Conservation (phyloP, 768 basidiomycete genomes). For the Tulasnella sp. region DNA sequence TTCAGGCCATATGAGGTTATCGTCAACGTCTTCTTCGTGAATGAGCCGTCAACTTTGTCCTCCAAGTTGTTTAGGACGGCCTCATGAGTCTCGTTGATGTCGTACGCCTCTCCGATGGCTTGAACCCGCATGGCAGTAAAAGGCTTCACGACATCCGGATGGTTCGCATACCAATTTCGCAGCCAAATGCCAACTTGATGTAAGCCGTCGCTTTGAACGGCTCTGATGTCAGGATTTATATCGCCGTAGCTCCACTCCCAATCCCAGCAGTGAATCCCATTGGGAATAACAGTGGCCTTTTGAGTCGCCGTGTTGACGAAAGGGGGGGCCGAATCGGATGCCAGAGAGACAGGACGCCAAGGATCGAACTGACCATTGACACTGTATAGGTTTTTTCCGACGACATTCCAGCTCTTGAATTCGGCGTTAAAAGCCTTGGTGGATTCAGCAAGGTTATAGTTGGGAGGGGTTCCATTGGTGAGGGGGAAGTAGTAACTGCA, state of each 20-base stretch:
- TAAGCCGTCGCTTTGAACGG: not conserved
- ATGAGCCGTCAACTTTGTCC: not conserved
- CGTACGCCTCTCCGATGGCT: no score
- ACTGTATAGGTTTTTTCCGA: slow-evolving; percentile 3
- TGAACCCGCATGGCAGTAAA: no score
- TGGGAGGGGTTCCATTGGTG: not conserved
- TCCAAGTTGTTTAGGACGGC: not conserved
- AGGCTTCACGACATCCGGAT: not conserved
- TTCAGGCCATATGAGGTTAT: no score
- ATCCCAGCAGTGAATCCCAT: slow-evolving; percentile 13
- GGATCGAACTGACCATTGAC: slow-evolving; percentile 20
- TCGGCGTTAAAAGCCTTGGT: not conserved
- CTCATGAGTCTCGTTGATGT: not conserved
- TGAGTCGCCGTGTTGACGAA: not conserved
- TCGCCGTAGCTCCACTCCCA: not conserved
- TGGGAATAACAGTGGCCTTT: not conserved
- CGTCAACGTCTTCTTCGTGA: no score
- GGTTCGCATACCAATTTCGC: not conserved
- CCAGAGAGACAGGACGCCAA: slow-evolving; percentile 16
- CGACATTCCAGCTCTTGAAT: slow-evolving; percentile 18
- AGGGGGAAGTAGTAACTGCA: no score
- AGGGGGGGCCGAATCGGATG: not conserved
- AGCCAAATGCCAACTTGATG: not conserved
- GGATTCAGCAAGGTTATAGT: not conserved
- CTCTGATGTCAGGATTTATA: not conserved